Base-by-base conservation (phyloP, 1,284 basidiomycete species). In the Cystobasidium pallidum region DNA sequence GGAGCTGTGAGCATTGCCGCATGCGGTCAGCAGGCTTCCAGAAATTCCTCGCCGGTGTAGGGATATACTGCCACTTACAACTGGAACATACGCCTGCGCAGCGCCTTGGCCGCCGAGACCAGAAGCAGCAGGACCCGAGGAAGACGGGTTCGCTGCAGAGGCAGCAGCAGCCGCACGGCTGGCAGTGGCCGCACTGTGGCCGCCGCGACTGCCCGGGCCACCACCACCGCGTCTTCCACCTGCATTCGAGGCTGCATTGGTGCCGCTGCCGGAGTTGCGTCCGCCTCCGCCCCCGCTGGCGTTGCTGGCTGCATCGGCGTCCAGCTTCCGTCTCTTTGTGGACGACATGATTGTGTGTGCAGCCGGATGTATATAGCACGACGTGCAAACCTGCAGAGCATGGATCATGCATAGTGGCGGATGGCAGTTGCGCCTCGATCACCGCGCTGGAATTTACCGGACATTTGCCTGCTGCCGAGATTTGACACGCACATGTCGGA, bases 141-240 rank as follows among this genome's bases (percentile, higher is more conserved):
- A 30, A 19, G 39, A 17, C 1, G 36, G 13, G 10, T 17, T 32
- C 26, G 19, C 36, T 3, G 39, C 39, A 61, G 58, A 39, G 11
- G 58, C 58, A 43, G 43, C 43, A 43, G 58, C 58, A 47, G 58
- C 58, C 43, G 58, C 58, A 19, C 58, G 2, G n/a, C 58, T 61
- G 21, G 58, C 58, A 24, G 58, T 61, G 3, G 58, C 58, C 7
- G 58, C 62, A 21, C 62, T 52, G 62, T 49, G 45, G 30, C 62
- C 62, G 45, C 49, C 49, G 51, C 62, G 26, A 65, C 62, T 52
- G n/a, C 62, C 62, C 21, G 49, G 62, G 32, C 45, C 61, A 75
- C 71, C 76, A 75, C 51, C 52, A 68, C 11, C 55, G 39, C 21
- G 45, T 65, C 1, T 64, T 73, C 17, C 74, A 51, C 17, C 51